Conservation (phyloP, 257 asterid species). For the Striga asiatica region DNA sequence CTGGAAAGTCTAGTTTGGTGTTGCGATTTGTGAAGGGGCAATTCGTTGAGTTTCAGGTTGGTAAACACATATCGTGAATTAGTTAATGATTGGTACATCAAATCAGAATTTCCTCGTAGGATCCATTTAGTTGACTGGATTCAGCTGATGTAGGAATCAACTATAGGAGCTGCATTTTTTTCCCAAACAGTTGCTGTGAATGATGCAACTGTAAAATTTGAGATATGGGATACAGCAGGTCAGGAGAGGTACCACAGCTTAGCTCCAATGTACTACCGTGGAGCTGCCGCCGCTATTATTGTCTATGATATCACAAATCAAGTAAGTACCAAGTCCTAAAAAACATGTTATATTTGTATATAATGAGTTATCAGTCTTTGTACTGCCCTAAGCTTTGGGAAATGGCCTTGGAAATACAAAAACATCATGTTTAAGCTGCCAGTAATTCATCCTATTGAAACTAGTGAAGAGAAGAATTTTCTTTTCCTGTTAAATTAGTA, state of each 20-base stretch:
- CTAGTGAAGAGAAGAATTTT: too few species aligned
- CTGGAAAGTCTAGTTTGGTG: slow-evolving; percentile 82
- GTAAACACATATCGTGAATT: slow-evolving; percentile 7
- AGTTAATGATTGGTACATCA: neutral
- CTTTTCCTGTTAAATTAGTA: neutral
- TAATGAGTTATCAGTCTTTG: too few species aligned
- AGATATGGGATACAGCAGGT: slow-evolving; percentile 93
- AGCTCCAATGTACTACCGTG: slow-evolving; percentile 91
- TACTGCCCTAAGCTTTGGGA: too few species aligned
- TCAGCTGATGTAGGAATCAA: slow-evolving; percentile 54
- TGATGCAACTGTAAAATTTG: slow-evolving; percentile 77
- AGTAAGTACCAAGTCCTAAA: slow-evolving; percentile 37
- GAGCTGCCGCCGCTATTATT: slow-evolving; percentile 83
- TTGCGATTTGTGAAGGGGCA: slow-evolving; percentile 84
- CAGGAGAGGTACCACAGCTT: slow-evolving; percentile 91
- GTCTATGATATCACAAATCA: slow-evolving; percentile 73
- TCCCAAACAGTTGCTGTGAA: slow-evolving; percentile 77
- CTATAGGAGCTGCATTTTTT: slow-evolving; percentile 84
- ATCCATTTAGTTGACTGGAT: slow-evolving; percentile 2
- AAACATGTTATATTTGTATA: too few species aligned
- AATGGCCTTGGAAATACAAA: too few species aligned
- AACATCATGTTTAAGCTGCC: too few species aligned
- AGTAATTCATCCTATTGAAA: too few species aligned
- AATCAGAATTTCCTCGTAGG: neutral
- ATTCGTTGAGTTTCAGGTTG: slow-evolving; percentile 75